Base-by-base conservation (phyloP, 2,329 filamentous ascomycete species). In the Periconia sp. region DNA sequence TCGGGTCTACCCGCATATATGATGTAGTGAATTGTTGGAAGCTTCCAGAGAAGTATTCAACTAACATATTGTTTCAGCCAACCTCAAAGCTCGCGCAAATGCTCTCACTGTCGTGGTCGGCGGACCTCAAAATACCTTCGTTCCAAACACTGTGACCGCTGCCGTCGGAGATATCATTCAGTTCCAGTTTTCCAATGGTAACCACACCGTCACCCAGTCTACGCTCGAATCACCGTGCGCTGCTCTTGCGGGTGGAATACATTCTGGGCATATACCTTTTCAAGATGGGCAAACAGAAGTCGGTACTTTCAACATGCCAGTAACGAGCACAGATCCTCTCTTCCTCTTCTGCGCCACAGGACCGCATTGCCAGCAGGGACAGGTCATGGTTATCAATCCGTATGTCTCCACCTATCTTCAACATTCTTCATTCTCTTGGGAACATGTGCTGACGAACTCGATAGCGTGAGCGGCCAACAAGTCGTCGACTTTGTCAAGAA, bases 321-420 rank as follows among this genome's bases (percentile, higher is more conserved):
- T 71, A 2, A 62, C 65, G 3, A 64, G 50, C 31, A 61, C 66
- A 0, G 64, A 68, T 2, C 59, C 66, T 2, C 68, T 71, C 56
- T 70, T 69, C 46, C 20, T 71, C 47, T 71, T 67, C 52, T 70
- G 68, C 45, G 65, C 65, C 1, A 70, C 68, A 0, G 65, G 65
- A 9, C 67, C 67, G 3, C 67, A 70, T 56, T 70, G 67, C 20
- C 67, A 70, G 46, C 40, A 57, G 6, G 67, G 65, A 3, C 65
- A 68, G 42, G 62, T 68, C 27, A 69, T 69, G 65, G 53, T 68
- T 9, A 52, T 69, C 10, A 68, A 68, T 40, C 56, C 66, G 50
- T 63, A 55, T 2, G 58, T 51, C 14, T 31, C n/a, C n/a, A n/a
- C 23, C 23, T 5, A 37, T 13, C 10, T n/a, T 37, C 33, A 3